Evolutionary conservation across 441 rosid genomes (phyloP).

Genomic region (Macaranga tanarius): DNA sequence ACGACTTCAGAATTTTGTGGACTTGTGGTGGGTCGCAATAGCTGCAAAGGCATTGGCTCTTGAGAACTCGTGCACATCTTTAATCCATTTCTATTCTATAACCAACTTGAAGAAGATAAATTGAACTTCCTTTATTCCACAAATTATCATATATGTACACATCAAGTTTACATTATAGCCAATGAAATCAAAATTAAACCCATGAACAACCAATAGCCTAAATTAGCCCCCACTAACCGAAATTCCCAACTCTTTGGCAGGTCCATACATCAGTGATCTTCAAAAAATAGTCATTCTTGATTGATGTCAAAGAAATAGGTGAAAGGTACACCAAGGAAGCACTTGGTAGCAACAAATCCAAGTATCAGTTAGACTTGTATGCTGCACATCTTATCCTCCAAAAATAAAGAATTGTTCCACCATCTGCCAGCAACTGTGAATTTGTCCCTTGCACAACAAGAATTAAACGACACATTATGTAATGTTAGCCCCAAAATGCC

Average conservation of each 20-base stretch:
- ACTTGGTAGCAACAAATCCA: not conserved
- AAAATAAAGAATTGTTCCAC: not conserved
- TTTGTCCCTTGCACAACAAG: not conserved
- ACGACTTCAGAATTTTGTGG: too few species aligned
- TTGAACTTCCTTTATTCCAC: not conserved
- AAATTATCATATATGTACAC: not conserved
- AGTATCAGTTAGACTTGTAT: not conserved
- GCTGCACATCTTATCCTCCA: conserved; percentile 9
- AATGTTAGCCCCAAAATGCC: not conserved
- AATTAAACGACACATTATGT: not conserved
- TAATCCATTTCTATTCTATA: not conserved
- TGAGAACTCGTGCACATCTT: too few species aligned
- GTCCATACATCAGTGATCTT: not conserved
- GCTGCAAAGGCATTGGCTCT: too few species aligned
- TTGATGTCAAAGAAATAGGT: not conserved
- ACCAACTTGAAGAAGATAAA: not conserved
- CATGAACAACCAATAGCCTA: not conserved
- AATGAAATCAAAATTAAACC: not conserved
- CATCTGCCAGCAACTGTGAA: conserved; percentile 3
- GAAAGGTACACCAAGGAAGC: not conserved
- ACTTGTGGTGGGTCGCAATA: too few species aligned
- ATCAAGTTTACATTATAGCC: not conserved
- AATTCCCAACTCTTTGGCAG: not conserved
- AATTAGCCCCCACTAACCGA: not conserved
- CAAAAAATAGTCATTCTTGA: not conserved